Evolutionary conservation across 495 filamentous ascomycete species (phyloP).

Genomic region (Lepidopterella palustris): DNA sequence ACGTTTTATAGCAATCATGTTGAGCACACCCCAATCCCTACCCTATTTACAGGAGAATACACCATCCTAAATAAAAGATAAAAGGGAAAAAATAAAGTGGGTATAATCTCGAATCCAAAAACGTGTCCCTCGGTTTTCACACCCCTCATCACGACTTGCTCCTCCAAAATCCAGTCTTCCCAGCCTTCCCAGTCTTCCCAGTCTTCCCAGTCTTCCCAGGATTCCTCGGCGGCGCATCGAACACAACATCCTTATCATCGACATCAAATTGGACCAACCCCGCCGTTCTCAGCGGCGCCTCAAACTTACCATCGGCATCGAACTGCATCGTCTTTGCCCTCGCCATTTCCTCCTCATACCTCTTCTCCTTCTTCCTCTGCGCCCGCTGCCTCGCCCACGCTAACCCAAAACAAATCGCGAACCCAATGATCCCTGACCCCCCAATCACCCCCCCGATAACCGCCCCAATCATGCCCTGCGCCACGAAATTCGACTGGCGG

Average conservation of each 20-base stretch:
- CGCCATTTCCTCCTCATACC: neutral
- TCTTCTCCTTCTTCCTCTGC: slow-evolving; percentile 14
- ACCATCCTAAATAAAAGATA: too few species aligned
- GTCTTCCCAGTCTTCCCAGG: neutral
- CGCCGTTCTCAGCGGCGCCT: slow-evolving; percentile 6
- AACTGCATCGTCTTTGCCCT: slow-evolving; percentile 22
- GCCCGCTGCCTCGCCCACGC: slow-evolving; percentile 8
- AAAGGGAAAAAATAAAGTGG: too few species aligned
- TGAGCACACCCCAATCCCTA: too few species aligned
- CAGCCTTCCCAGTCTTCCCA: neutral
- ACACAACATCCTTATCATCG: neutral
- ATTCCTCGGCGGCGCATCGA: neutral
- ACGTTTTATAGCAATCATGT: too few species aligned
- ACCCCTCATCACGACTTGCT: neutral
- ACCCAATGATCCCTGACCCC: slow-evolving; percentile 19
- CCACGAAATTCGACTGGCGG: slow-evolving; percentile 8
- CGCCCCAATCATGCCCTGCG: slow-evolving; percentile 30
- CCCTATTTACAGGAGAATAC: too few species aligned
- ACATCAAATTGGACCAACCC: too few species aligned
- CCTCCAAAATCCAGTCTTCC: neutral
- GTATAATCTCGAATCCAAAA: too few species aligned
- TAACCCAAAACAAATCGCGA: slow-evolving; percentile 12
- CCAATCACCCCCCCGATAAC: slow-evolving; percentile 33
- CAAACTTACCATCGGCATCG: slow-evolving; percentile 15
- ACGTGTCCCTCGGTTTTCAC: neutral